These are phyloP conservation scores for Beauveria medogensis DNA, from an alignment of 2,329 filamentous ascomycete species.

Conservation along the genomic window DNA sequence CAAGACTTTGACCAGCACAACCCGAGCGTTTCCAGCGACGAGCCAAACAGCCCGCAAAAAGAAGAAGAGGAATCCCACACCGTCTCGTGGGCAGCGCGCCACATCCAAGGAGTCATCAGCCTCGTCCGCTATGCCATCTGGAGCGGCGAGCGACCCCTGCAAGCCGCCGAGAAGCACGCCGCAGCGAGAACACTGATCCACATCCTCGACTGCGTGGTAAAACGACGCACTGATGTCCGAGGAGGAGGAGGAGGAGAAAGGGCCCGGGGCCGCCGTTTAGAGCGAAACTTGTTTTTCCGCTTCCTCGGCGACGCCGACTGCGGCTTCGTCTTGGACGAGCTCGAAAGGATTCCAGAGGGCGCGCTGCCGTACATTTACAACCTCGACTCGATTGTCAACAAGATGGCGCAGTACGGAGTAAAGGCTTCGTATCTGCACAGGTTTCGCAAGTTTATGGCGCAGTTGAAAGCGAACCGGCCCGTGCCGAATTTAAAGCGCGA, in stretches of 20 bases:
- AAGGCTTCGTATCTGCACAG: slow-evolving; percentile 28
- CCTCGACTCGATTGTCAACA: slow-evolving; percentile 27
- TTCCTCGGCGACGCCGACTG: slow-evolving; percentile 37
- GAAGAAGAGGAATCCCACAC: slow-evolving; percentile 15
- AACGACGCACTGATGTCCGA: slow-evolving; percentile 31
- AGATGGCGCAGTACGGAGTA: slow-evolving; percentile 25
- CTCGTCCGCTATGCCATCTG: slow-evolving; percentile 37
- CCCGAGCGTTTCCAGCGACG: neutral
- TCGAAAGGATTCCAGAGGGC: slow-evolving; percentile 35
- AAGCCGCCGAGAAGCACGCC: slow-evolving; percentile 30
- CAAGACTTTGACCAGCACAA: slow-evolving; percentile 31
- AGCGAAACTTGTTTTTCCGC: slow-evolving; percentile 39
- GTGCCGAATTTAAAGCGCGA: slow-evolving; percentile 25
- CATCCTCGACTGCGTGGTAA: slow-evolving; percentile 37
- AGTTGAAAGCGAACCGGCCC: slow-evolving; percentile 22
- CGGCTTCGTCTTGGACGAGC: slow-evolving; percentile 37
- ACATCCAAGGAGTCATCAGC: slow-evolving; percentile 34
- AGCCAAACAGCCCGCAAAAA: neutral
- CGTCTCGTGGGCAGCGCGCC: slow-evolving; percentile 41
- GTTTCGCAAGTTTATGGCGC: slow-evolving; percentile 24
- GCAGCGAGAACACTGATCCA: slow-evolving; percentile 41
- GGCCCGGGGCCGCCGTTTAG: slow-evolving; percentile 16
- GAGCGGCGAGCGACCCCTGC: slow-evolving; percentile 29
- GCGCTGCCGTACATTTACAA: slow-evolving; percentile 34
- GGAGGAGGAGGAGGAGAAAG: slow-evolving; percentile 14